These are phyloP conservation scores for Botrytis fabae DNA, from an alignment of 2,329 filamentous ascomycete species.

Conservation along the genomic window DNA sequence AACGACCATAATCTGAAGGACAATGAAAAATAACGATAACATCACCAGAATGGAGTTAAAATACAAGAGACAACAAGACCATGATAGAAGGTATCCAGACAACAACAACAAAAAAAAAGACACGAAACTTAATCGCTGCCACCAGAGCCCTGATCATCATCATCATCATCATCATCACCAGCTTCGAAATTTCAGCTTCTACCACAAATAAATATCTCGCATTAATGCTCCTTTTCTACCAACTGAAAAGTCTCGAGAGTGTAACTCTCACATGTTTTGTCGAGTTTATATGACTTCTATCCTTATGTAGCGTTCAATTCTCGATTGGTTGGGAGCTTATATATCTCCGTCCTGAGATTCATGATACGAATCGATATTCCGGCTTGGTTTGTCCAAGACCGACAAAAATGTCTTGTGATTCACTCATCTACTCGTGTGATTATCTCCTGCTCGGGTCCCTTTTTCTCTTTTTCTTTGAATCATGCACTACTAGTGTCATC, in stretches of 20 bases:
- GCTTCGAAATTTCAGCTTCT: neutral
- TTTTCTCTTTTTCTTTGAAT: neutral
- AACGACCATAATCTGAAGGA: neutral
- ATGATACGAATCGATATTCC: neutral
- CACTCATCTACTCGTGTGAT: neutral
- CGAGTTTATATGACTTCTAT: neutral
- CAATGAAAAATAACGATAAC: accelerated
- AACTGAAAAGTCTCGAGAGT: neutral
- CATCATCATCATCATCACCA: too few species aligned
- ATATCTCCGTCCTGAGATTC: neutral
- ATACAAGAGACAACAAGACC: neutral
- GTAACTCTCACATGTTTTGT: neutral
- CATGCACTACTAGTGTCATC: neutral
- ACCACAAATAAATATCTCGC: neutral
- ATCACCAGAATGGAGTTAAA: neutral
- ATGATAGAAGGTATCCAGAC: neutral
- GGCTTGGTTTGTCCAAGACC: accelerated
- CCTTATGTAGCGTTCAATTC: neutral
- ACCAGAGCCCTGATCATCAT: neutral
- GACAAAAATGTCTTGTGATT: accelerated
- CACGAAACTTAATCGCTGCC: neutral
- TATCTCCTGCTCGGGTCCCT: neutral
- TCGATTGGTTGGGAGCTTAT: neutral
- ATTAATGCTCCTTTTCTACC: accelerated
- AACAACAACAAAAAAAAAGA: neutral